Evolutionary conservation across 2,329 filamentous ascomycete genomes (phyloP).

Genomic region (Biscogniauxia mediterranea): DNA sequence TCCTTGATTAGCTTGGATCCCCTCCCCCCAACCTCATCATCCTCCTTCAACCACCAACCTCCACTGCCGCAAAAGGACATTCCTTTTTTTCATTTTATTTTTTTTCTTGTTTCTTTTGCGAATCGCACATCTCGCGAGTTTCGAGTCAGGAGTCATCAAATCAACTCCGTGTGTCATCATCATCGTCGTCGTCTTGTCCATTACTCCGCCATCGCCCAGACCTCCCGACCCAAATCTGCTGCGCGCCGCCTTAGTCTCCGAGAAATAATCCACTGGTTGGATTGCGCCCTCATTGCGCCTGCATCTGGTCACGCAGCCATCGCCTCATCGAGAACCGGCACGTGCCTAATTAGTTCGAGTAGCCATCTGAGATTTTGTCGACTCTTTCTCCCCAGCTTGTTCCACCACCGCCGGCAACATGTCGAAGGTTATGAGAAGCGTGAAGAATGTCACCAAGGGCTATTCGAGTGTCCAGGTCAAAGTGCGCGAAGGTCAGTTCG

Average conservation of each 20-base stretch:
- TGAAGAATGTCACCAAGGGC: constrained; percentile 99
- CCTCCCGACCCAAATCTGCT: neutral
- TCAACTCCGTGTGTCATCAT: neutral
- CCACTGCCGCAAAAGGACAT: neutral
- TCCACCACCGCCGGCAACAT: constrained; percentile 52
- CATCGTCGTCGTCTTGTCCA: too few species aligned
- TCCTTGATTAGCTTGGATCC: constrained; percentile 3
- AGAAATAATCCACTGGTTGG: constrained; percentile 25
- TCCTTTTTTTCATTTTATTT: neutral
- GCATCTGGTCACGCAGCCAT: constrained; percentile 17
- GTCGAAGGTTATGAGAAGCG: constrained; percentile 95
- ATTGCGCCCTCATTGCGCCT: constrained; percentile 29
- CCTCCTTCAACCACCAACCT: constrained; percentile 1
- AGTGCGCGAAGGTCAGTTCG: constrained; percentile 81
- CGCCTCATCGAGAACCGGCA: constrained; percentile 6
- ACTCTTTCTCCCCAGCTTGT: constrained; percentile 7
- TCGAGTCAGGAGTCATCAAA: neutral
- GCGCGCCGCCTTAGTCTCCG: neutral
- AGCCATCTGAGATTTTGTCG: constrained; percentile 4
- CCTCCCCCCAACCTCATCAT: constrained; percentile 9
- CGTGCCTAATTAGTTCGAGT: neutral
- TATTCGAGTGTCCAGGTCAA: constrained; percentile 97
- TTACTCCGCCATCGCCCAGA: neutral
- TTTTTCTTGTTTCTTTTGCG: neutral
- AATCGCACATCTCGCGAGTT: neutral